phyloP scores from a whole-genome alignment of 805 yeast genomes.

The Barnettozyma siamensis region DNA sequence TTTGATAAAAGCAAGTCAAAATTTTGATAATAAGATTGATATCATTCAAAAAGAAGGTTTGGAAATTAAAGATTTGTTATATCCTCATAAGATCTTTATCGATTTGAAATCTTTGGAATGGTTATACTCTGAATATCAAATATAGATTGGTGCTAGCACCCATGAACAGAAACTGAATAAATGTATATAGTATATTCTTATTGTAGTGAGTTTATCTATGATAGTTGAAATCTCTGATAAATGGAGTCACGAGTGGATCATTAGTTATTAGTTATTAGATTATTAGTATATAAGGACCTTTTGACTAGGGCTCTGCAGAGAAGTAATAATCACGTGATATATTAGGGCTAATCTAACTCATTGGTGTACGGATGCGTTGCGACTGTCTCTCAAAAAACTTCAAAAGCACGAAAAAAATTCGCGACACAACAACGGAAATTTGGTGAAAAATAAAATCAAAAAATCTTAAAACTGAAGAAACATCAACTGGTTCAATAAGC shows the following conservation, averaged over 20 bases:
- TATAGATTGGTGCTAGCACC: too few species aligned
- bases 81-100: slow-evolving; percentile 69
- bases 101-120: slow-evolving; percentile 70
- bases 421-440: slow-evolving; percentile 1
- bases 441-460: slow-evolving; percentile 13
- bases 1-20: slow-evolving; percentile 52
- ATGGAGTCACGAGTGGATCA: too few species aligned
- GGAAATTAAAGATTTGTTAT: slow-evolving; percentile 76
- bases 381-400: background rate
- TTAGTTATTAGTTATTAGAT: too few species aligned
- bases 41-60: slow-evolving; percentile 71
- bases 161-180: background rate
- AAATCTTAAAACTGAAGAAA: slow-evolving; percentile 8
- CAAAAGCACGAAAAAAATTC: background rate
- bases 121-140: slow-evolving; percentile 28
- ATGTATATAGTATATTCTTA: background rate
- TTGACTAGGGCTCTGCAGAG: too few species aligned
- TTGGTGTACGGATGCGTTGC: slow-evolving; percentile 1
- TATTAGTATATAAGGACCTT: too few species aligned
- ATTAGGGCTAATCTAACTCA: slow-evolving; percentile 1
- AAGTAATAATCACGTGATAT: slow-evolving; percentile 3
- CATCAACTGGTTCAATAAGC: slow-evolving; percentile 10
- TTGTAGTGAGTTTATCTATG: too few species aligned
- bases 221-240: too few species aligned
- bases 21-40: slow-evolving; percentile 48